phyloP scores from a whole-genome alignment of 805 yeast genomes.

The Lipomyces mesembrius region DNA sequence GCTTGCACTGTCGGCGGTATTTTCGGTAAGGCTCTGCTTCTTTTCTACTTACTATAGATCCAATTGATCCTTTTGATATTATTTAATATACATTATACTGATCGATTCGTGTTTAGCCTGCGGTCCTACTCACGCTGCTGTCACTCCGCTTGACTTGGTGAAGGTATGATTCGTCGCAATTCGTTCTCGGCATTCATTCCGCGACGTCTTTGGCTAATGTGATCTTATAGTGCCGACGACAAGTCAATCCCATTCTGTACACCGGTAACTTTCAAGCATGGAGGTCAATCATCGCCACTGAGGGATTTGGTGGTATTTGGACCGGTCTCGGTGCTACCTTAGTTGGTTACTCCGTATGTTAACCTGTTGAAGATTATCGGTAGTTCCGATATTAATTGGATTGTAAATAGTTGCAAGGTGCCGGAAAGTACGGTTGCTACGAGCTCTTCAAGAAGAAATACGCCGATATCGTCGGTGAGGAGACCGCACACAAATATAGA shows the following conservation, averaged over 20 bases:
- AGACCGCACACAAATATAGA: constrained; percentile 62
- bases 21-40: constrained; percentile 43
- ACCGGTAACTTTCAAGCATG: constrained; percentile 82
- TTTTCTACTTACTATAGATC: not conserved
- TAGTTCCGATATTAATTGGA: not conserved
- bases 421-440: constrained; percentile 95
- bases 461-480: constrained; percentile 67
- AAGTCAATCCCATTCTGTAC: constrained; percentile 77
- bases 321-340: constrained; percentile 93
- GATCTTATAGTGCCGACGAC: constrained; percentile 66
- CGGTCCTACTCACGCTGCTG: constrained; percentile 94
- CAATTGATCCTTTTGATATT: constrained; percentile 7
- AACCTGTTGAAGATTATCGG: not conserved
- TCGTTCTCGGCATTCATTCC: not conserved
- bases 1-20: constrained; percentile 81
- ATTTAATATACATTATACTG: not conserved
- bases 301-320: constrained; percentile 76
- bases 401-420: constrained; percentile 72
- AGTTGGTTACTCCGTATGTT: constrained; percentile 71
- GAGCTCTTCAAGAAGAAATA: constrained; percentile 86
- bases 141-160: constrained; percentile 91
- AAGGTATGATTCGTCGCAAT: constrained; percentile 48
- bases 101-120: constrained; percentile 61
- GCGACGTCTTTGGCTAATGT: not conserved
- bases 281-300: constrained; percentile 68